Conservation (phyloP, 257 asterid species). For the Nicotiana otophora region DNA sequence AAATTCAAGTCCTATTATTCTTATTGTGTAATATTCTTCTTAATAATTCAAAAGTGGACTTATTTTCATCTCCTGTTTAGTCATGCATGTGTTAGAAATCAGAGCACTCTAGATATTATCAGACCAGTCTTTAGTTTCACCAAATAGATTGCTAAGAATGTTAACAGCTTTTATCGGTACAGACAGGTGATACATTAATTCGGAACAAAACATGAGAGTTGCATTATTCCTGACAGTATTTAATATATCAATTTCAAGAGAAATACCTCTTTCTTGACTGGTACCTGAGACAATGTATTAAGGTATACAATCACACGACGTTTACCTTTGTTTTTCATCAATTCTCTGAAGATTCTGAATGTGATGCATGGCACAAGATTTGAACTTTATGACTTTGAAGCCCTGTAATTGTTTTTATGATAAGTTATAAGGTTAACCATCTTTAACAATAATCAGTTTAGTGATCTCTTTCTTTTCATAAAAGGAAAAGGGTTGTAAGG, state of each 20-base stretch:
- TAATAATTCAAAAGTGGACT: slow-evolving; percentile 6
- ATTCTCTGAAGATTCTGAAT: slow-evolving; percentile 7
- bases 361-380: neutral
- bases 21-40: neutral
- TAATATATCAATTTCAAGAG: neutral
- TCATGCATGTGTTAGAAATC: neutral
- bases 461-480: neutral
- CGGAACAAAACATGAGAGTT: neutral
- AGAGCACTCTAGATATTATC: neutral
- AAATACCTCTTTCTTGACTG: neutral
- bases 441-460: neutral
- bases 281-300: neutral
- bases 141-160: neutral
- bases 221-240: slow-evolving; percentile 1
- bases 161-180: neutral
- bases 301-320: neutral
- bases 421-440: neutral
- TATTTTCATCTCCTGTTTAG: neutral
- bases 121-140: neutral
- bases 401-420: neutral
- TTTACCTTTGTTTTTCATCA: neutral
- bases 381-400: neutral
- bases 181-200: neutral
- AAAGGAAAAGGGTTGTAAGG: no score
- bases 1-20: neutral